Evolutionary conservation across 768 basidiomycete genomes (phyloP).

Genomic region (Strobilomyces dryophilus): DNA sequence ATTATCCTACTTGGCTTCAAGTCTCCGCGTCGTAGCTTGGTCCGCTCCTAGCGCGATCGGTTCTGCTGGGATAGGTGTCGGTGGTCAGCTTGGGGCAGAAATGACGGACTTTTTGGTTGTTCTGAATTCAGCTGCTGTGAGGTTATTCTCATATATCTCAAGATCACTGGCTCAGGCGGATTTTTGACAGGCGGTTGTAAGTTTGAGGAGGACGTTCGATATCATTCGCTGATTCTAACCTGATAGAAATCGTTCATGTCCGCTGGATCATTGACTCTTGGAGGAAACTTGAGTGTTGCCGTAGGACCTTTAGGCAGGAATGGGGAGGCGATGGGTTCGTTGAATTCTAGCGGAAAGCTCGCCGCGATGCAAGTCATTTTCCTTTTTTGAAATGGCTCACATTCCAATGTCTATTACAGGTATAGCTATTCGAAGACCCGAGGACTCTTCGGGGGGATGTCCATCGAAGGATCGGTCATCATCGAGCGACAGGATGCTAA

Average conservation of each 20-base stretch:
- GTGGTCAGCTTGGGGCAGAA: constrained; percentile 78
- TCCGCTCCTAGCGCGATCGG: constrained; percentile 94
- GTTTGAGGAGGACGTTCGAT: constrained; percentile 21
- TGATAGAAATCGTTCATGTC: constrained; percentile 85
- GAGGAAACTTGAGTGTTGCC: constrained; percentile 86
- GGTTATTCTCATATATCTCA: constrained; percentile 21
- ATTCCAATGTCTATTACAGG: constrained; percentile 36
- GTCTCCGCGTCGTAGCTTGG: constrained; percentile 73
- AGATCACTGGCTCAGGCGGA: constrained; percentile 3
- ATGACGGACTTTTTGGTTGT: constrained; percentile 91
- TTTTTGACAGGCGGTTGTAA: constrained; percentile 54
- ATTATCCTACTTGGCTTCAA: background rate
- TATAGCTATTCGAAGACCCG: constrained; percentile 91
- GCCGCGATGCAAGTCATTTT: constrained; percentile 72
- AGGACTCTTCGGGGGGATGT: constrained; percentile 91
- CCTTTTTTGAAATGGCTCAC: background rate
- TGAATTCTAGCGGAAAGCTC: constrained; percentile 81
- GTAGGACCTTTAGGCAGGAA: constrained; percentile 92
- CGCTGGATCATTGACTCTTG: constrained; percentile 84
- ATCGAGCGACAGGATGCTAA: constrained; percentile 95
- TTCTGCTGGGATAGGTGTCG: constrained; percentile 85
- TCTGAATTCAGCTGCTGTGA: constrained; percentile 74
- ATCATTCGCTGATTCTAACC: constrained; percentile 6
- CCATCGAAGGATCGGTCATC: constrained; percentile 85
- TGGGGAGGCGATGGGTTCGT: constrained; percentile 80